phyloP scores from a whole-genome alignment of 148 eudicot species.

The Vaccinium darrowii region DNA sequence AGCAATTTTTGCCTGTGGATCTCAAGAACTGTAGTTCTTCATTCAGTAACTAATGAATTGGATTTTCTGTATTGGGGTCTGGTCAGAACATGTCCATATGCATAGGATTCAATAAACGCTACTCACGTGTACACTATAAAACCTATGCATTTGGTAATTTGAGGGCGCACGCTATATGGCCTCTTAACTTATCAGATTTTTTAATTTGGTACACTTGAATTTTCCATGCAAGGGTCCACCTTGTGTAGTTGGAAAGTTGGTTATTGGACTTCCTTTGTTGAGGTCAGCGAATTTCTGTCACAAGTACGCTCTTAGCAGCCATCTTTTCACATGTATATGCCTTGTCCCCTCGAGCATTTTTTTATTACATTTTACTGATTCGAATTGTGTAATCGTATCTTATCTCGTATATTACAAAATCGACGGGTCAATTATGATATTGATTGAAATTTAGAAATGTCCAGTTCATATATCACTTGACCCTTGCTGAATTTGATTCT shows the following conservation, averaged over 20 bases:
- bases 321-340: not conserved
- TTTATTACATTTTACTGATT: not conserved
- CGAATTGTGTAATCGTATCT: not conserved
- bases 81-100: not conserved
- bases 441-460: not conserved
- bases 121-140: not conserved
- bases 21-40: not conserved
- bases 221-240: conserved; percentile 1
- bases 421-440: not conserved
- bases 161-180: not conserved
- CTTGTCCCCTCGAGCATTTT: not conserved
- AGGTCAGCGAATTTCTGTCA: not conserved
- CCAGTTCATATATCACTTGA: not conserved
- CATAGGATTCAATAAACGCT: not conserved
- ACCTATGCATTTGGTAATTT: not conserved
- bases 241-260: not conserved
- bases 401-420: not conserved
- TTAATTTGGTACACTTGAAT: not conserved
- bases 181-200: not conserved
- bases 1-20: not conserved
- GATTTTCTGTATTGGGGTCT: conserved; percentile 6
- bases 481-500: not conserved
- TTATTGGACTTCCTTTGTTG: not conserved
- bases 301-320: not conserved
- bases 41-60: not conserved